A percentile compares a stretch with the other conserved stretches of the same genome.
Evolutionary conservation across 441 rosid species (phyloP).

Genomic region (Eutrema salsugineum): DNA sequence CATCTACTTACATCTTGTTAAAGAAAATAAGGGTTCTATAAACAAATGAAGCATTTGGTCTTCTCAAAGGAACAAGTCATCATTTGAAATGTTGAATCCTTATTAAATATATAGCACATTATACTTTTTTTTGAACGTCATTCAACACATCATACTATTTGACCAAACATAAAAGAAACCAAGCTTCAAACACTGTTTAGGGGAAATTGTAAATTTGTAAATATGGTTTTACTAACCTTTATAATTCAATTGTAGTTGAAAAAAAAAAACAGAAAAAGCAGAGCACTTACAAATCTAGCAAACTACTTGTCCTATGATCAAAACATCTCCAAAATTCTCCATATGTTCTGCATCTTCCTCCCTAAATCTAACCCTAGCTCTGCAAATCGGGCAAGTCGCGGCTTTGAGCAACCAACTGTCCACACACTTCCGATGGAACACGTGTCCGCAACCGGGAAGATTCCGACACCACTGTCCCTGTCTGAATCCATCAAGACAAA

Average conservation of each 20-base stretch:
- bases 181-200: neutral
- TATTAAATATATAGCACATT: too few species aligned
- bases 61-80: neutral
- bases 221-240: neutral
- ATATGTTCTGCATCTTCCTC: constrained; percentile 22
- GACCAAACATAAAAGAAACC: neutral
- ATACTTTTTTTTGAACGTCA: too few species aligned
- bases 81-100: neutral
- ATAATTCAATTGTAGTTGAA: neutral
- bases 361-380: constrained; percentile 40
- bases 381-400: constrained; percentile 57
- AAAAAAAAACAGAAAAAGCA: neutral
- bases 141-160: neutral
- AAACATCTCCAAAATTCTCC: constrained; percentile 29
- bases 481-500: constrained; percentile 61
- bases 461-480: constrained; percentile 75
- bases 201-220: neutral
- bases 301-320: constrained; percentile 31
- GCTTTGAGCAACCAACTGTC: constrained; percentile 71
- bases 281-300: constrained; percentile 39
- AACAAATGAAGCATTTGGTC: neutral
- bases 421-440: constrained; percentile 64
- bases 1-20: neutral
- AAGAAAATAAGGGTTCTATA: neutral
- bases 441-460: constrained; percentile 59